Conservation (phyloP, 106 monocot species). For the Allium cepa region DNA sequence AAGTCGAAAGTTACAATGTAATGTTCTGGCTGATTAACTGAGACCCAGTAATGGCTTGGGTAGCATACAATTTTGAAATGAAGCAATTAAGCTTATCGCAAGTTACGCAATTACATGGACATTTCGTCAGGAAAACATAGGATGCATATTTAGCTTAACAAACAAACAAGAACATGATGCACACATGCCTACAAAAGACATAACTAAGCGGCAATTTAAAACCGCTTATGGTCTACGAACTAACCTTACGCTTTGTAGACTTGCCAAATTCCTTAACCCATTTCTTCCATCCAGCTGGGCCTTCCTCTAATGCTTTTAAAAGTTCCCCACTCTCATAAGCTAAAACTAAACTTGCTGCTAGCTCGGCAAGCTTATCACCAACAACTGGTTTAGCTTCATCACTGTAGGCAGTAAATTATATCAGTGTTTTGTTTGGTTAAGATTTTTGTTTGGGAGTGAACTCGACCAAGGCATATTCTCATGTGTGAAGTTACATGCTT, state of each 20-base stretch:
- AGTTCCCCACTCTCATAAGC: constrained; percentile 84
- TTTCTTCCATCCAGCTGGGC: constrained; percentile 83
- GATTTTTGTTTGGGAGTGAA: no score
- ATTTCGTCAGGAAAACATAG: background rate
- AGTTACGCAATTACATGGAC: background rate
- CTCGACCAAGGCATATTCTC: no score
- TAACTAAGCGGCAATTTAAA: no score
- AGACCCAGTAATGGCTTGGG: background rate
- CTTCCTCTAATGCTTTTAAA: constrained; percentile 69
- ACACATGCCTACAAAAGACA: no score
- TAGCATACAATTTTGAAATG: background rate
- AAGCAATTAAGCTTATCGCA: background rate
- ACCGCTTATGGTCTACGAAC: background rate
- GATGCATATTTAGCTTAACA: no score
- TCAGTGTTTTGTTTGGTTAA: background rate
- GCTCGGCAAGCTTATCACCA: constrained; percentile 77
- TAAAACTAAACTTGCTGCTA: constrained; percentile 59
- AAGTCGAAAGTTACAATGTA: no score
- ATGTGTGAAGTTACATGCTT: no score
- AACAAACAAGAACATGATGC: no score
- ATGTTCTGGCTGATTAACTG: no score
- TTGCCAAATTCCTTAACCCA: constrained; percentile 99
- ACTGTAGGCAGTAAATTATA: constrained; percentile 29
- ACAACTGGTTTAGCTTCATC: constrained; percentile 71
- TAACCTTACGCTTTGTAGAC: constrained; percentile 77